These are phyloP conservation scores for Pyronema omphalodes DNA, from an alignment of 495 filamentous ascomycete genomes.

Conservation along the genomic window DNA sequence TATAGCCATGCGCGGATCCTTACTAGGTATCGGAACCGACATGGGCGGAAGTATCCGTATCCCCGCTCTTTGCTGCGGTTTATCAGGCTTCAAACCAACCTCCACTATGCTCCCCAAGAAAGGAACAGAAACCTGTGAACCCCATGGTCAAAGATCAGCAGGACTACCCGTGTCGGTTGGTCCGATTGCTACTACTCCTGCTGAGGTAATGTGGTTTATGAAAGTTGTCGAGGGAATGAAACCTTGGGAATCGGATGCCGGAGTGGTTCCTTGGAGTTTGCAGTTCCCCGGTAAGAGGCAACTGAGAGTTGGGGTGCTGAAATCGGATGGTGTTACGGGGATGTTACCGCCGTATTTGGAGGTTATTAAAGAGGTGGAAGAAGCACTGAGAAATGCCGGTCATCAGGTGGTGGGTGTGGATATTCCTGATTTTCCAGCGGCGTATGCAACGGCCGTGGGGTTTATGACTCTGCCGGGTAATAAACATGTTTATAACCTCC, in stretches of 20 bases:
- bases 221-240: constrained; percentile 24
- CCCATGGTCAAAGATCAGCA: constrained; percentile 7
- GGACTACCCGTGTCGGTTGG: constrained; percentile 27
- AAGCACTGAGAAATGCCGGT: constrained; percentile 29
- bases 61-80: constrained; percentile 43
- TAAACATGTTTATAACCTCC: background rate
- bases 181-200: constrained; percentile 29
- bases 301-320: constrained; percentile 32
- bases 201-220: constrained; percentile 30
- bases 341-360: constrained; percentile 37
- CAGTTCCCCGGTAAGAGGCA: constrained; percentile 18
- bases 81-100: constrained; percentile 49
- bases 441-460: background rate
- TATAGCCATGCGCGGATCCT: constrained; percentile 38
- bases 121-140: constrained; percentile 23
- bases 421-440: constrained; percentile 27
- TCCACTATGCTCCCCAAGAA: constrained; percentile 36
- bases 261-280: constrained; percentile 29
- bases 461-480: background rate
- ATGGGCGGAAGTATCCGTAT: constrained; percentile 49
- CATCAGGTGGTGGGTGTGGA: constrained; percentile 28
- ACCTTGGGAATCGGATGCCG: constrained; percentile 30
- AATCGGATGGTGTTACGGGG: constrained; percentile 36
- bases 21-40: constrained; percentile 50
- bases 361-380: constrained; percentile 28